Evolutionary conservation across 805 yeast species (phyloP), one percentile per base, ranked within the genome.

Genomic region (Scheffersomyces spartinae): DNA sequence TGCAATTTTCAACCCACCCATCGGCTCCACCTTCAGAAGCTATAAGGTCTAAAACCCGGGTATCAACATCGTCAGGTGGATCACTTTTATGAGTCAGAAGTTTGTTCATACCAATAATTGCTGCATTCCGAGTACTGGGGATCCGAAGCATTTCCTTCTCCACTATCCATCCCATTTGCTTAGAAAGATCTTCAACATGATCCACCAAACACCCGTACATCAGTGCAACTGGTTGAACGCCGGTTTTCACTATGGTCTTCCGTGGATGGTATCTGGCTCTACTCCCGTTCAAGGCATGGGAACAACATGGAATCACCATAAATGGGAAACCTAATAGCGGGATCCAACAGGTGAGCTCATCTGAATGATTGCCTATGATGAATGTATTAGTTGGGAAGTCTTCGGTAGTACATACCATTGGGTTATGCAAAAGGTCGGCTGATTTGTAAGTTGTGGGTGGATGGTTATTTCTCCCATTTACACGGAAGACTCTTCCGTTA

Each of bases 331-430:
- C 85, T 7, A 88, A 52, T 7, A 88, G 55, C 3, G 97, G 97
- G 18, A 88, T 74, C 96, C 97, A 88, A 37, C 94, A 80, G 0
- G 96, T 86, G 29, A 88, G 62, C 45, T 88, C 97, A 47, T 88
- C 97, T 1, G 94, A 81, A 45, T 88, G 97, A 46, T 88, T 88
- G 1, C 97, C 97, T 23, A 88, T 85, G 18, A 86, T 52, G 41
- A 88, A 88, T 0, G 94, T 77, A 38, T 77, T 67, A 13, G 55
- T 46, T 0, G 83, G 75, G 33, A 78, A 80, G 25, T 74, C 78
- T 1, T 77, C 74, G 3, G 73, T 64, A 29, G 78, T 72, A 9
- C 61, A 55, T 7, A 60, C 61, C n/a, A n/a, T n/a, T n/a, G n/a
- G n/a, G n/a, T n/a, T n/a, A n/a, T n/a, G n/a, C n/a, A n/a, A n/a